Percentiles rank a stretch among this genome's conserved stretches.
phyloP scores from a whole-genome alignment of 2,329 filamentous ascomycete species.

The Endoconidiophora laricicola region DNA sequence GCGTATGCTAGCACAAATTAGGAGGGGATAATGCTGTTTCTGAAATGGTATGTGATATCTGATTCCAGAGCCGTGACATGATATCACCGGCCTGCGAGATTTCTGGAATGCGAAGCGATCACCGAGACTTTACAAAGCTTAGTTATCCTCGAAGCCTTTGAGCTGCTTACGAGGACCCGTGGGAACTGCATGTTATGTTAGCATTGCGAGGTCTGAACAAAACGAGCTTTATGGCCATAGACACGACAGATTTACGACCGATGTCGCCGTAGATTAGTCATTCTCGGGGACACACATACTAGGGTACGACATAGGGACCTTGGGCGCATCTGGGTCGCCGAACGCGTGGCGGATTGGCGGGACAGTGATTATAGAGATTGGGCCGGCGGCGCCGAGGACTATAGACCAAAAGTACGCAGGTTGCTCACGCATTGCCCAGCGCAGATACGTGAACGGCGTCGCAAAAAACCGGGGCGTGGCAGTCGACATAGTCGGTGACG shows the following conservation, averaged over 20 bases:
- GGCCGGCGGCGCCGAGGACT: constrained; percentile 56
- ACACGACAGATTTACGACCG: not conserved
- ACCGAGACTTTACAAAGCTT: constrained; percentile 11
- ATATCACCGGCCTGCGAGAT: too few relatives aligned
- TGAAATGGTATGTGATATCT: not conserved
- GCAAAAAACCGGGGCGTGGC: constrained; percentile 63
- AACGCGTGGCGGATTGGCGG: constrained; percentile 57
- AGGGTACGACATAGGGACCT: constrained; percentile 80
- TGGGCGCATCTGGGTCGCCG: constrained; percentile 55
- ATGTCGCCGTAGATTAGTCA: not conserved
- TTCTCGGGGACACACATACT: constrained; percentile 40
- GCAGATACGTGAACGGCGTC: constrained; percentile 65
- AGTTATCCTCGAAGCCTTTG: constrained; percentile 43
- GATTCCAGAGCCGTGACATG: too few relatives aligned
- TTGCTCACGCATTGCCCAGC: constrained; percentile 75
- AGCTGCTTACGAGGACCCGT: constrained; percentile 41
- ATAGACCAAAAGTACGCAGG: constrained; percentile 85
- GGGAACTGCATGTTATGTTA: constrained; percentile 30
- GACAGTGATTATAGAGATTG: constrained; percentile 50
- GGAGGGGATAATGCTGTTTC: too few relatives aligned
- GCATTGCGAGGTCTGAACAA: not conserved
- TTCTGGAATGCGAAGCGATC: too few relatives aligned
- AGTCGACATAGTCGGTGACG: constrained; percentile 35
- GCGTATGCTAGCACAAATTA: too few relatives aligned
- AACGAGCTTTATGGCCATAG: not conserved